phyloP scores from a whole-genome alignment of 2,329 filamentous ascomycete genomes.

The Didymella lethalis region DNA sequence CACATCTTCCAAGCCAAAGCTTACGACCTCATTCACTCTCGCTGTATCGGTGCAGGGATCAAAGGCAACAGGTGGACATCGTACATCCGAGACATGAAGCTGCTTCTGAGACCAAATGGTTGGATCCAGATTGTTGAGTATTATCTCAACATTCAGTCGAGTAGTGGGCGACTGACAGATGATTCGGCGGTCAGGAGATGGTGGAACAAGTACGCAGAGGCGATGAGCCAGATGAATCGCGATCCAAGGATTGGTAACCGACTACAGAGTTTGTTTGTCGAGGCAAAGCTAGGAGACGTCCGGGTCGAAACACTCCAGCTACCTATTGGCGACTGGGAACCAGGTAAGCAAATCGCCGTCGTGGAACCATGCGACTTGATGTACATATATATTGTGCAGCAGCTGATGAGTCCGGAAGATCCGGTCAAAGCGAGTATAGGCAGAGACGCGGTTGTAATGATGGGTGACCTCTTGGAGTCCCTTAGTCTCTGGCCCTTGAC shows the following conservation, averaged over 20 bases:
- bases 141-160: constrained; percentile 84
- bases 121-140: constrained; percentile 92
- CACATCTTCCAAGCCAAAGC: constrained; percentile 67
- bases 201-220: constrained; percentile 46
- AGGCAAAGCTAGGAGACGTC: constrained; percentile 45
- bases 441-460: constrained; percentile 36
- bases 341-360: constrained; percentile 32
- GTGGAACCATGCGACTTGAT: neutral
- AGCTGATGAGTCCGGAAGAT: constrained; percentile 31
- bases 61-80: constrained; percentile 74
- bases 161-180: constrained; percentile 78
- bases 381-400: neutral
- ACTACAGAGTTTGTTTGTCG: constrained; percentile 39
- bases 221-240: constrained; percentile 46
- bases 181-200: constrained; percentile 47
- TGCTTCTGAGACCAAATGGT: constrained; percentile 75
- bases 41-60: constrained; percentile 75
- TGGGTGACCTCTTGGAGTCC: constrained; percentile 49
- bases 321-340: constrained; percentile 50
- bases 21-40: constrained; percentile 86
- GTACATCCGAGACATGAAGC: constrained; percentile 79
- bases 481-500: constrained; percentile 50
- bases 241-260: constrained; percentile 46
- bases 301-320: constrained; percentile 39
- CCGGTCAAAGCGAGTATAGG: constrained; percentile 41